Conservation (phyloP, 805 yeast genomes). For the Candida sakaeoensis region DNA sequence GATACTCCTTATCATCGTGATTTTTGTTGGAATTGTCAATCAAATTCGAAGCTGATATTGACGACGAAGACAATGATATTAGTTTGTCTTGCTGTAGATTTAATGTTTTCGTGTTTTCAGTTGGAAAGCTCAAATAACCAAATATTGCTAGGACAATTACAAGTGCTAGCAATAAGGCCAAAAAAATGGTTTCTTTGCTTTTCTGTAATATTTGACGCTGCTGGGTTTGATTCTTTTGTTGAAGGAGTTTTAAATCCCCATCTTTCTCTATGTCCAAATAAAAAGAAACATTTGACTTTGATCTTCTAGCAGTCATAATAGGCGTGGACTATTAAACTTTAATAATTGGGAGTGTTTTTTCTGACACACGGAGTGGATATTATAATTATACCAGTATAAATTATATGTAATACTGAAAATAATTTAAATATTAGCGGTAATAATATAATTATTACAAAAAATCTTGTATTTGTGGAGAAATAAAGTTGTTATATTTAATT, state of each 20-base stretch:
- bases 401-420: no score
- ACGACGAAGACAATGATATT: conserved; percentile 1
- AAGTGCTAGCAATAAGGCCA: neutral
- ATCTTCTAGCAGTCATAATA: conserved; percentile 6
- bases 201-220: neutral
- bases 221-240: neutral
- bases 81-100: conserved; percentile 1
- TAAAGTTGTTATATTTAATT: no score
- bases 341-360: no score
- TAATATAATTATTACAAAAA: no score
- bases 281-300: conserved; percentile 7
- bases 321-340: neutral
- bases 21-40: neutral
- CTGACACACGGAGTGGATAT: no score
- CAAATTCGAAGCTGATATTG: neutral
- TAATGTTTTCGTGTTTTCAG: neutral
- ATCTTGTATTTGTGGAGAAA: neutral
- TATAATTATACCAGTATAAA: no score
- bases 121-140: neutral
- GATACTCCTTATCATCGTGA: neutral
- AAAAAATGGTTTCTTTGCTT: neutral
- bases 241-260: neutral
- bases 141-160: neutral
- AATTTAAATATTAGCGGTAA: no score
- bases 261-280: conserved; percentile 8